Evolutionary conservation across 2,329 filamentous ascomycete species (phyloP).

Genomic region (Curvularia sp.): DNA sequence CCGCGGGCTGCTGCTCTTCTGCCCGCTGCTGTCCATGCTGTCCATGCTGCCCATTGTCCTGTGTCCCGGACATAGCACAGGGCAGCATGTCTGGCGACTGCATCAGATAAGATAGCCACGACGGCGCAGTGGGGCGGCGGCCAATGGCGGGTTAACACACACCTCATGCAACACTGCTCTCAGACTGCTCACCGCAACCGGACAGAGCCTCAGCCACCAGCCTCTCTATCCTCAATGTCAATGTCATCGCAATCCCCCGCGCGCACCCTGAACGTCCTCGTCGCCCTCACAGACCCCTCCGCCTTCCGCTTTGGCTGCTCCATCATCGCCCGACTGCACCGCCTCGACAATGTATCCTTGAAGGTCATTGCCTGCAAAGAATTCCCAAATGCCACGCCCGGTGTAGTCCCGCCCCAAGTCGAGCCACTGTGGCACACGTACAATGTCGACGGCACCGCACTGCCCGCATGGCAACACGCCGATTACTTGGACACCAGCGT

Average conservation of each 20-base stretch:
- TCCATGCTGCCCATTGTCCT: not conserved
- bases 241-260: constrained; percentile 26
- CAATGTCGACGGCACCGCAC: constrained; percentile 26
- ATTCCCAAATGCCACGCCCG: constrained; percentile 32
- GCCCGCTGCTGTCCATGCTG: too few species aligned
- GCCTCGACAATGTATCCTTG: constrained; percentile 68
- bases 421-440: constrained; percentile 45
- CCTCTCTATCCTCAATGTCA: not conserved
- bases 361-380: constrained; percentile 42
- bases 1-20: not conserved
- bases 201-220: constrained; percentile 5
- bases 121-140: constrained; percentile 18
- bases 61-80: not conserved
- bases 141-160: constrained; percentile 35
- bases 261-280: constrained; percentile 59
- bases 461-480: constrained; percentile 35
- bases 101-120: constrained; percentile 5
- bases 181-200: constrained; percentile 8
- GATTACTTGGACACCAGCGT: constrained; percentile 59
- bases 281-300: constrained; percentile 70
- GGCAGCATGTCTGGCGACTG: not conserved
- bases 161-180: constrained; percentile 3
- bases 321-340: constrained; percentile 71
- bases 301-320: constrained; percentile 72
- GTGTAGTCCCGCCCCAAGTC: constrained; percentile 35